Evolutionary conservation across 2,329 filamentous ascomycete species (phyloP).

Genomic region (Colletotrichum scovillei): DNA sequence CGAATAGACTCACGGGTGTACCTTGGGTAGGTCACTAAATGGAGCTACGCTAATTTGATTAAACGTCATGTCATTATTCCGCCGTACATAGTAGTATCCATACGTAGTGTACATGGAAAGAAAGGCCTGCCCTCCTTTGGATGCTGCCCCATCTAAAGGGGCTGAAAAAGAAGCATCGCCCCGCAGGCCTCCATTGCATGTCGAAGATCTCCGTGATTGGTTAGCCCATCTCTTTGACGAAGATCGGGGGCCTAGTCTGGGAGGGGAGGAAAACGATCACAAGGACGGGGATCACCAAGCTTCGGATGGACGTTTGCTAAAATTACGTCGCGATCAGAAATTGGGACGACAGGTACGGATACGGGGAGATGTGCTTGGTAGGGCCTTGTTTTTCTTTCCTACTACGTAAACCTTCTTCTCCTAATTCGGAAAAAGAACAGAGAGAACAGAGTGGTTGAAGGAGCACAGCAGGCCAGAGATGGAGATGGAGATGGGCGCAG

Average conservation of each 20-base stretch:
- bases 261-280: constrained; percentile 17
- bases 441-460: background rate
- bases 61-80: constrained; percentile 9
- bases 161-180: background rate
- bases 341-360: constrained; percentile 28
- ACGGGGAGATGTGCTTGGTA: background rate
- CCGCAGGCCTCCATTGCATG: constrained; percentile 4
- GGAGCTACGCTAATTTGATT: constrained; percentile 1
- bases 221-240: constrained; percentile 15
- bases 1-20: constrained; percentile 25
- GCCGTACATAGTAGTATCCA: background rate
- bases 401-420: background rate
- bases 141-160: background rate
- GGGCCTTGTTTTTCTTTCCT: background rate
- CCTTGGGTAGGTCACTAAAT: constrained; percentile 12
- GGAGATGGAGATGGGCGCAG: constrained; percentile 8
- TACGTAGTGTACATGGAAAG: too few species aligned
- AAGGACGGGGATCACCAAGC: constrained; percentile 14
- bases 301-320: constrained; percentile 6
- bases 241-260: constrained; percentile 36
- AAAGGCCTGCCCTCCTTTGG: background rate
- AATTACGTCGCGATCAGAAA: constrained; percentile 5
- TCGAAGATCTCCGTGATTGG: constrained; percentile 22
- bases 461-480: background rate
- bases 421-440: constrained; percentile 4